Evolutionary conservation across 768 basidiomycete species (phyloP).

Genomic region (Phanerochaete carnosa): DNA sequence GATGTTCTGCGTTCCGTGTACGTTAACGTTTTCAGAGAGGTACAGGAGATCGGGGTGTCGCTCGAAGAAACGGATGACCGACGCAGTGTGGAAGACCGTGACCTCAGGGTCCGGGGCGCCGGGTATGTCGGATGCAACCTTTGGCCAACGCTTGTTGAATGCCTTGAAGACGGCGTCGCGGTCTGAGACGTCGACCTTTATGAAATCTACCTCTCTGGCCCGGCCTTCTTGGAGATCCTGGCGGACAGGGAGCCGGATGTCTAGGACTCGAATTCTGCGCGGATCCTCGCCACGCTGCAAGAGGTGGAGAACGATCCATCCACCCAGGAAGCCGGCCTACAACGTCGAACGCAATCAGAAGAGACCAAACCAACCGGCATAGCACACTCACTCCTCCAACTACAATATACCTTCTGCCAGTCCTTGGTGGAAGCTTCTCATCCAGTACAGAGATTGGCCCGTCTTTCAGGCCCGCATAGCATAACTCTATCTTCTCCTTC

Average conservation of each 20-base stretch:
- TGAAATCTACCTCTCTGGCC: constrained; percentile 52
- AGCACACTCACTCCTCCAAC: constrained; percentile 61
- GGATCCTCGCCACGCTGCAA: constrained; percentile 71
- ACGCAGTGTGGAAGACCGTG: constrained; percentile 75
- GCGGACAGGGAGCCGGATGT: constrained; percentile 60
- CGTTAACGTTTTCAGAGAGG: constrained; percentile 60
- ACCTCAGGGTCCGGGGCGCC: constrained; percentile 30
- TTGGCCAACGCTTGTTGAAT: constrained; percentile 64
- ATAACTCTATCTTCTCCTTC: constrained; percentile 35
- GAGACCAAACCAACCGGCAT: background rate
- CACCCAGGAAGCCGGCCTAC: constrained; percentile 73
- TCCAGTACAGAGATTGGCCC: constrained; percentile 30
- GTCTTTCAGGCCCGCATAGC: constrained; percentile 35
- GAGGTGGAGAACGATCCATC: constrained; percentile 72
- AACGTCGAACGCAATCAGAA: background rate
- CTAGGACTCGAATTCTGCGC: constrained; percentile 58
- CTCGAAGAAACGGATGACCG: constrained; percentile 78
- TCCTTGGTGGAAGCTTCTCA: constrained; percentile 57
- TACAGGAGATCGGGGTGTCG: constrained; percentile 47
- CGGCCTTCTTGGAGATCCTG: constrained; percentile 51
- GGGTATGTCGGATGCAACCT: constrained; percentile 15
- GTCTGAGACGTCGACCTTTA: constrained; percentile 58
- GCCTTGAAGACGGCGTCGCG: constrained; percentile 50
- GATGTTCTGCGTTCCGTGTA: constrained; percentile 65
- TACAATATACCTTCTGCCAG: constrained; percentile 72